Base-by-base conservation (phyloP, 768 basidiomycete species). In the Tulasnella sp. region DNA sequence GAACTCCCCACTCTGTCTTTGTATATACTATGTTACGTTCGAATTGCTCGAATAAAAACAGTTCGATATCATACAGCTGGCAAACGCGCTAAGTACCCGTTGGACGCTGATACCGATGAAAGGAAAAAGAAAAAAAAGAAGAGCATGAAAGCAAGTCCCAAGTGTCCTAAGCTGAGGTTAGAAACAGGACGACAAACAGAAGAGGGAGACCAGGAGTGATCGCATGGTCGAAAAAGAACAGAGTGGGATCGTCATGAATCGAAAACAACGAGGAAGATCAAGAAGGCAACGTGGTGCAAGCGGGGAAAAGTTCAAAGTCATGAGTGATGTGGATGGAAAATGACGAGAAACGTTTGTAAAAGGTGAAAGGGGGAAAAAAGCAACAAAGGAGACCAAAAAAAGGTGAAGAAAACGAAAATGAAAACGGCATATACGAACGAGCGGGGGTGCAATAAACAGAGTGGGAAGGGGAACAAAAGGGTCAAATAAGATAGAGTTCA, bases 241-340 rank as follows among this genome's bases (percentile, higher is more conserved):
- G 46, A 48, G 15, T 73, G 46, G 23, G 40, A 73, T n/a, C 26
- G 40, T 73, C 40, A 11, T 73, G 32, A 42, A 26, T 42, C 20
- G 32, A 73, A 48, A 20, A 7, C 71, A 48, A 48, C 40, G 71
- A 40, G 29, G 71, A 26, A 20, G 35, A 20, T 51, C 51, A 51
- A 51, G 51, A 67, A 67, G 61, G 13, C n/a, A 16, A 35, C 35
- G 61, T 26, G n/a, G 5, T 61, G 57, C 57, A 29, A 61, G 57
- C 57, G 71, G 71, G 23, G 37, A 35, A 74, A 74, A 74, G 73
- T 48, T 32, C 44, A 23, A 74, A 23, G 42, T 74, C n/a, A 44
- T 37, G 73, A 74, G 29, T 46, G 44, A 51, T 44, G 73, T 61
- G n/a, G 42, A 23, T 18, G 23, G 23, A 48, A 73, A 13, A 44